Percentiles rank a stretch among this genome's conserved stretches.
Conservation (phyloP, 345 rosid species). For the Populus euphratica region DNA sequence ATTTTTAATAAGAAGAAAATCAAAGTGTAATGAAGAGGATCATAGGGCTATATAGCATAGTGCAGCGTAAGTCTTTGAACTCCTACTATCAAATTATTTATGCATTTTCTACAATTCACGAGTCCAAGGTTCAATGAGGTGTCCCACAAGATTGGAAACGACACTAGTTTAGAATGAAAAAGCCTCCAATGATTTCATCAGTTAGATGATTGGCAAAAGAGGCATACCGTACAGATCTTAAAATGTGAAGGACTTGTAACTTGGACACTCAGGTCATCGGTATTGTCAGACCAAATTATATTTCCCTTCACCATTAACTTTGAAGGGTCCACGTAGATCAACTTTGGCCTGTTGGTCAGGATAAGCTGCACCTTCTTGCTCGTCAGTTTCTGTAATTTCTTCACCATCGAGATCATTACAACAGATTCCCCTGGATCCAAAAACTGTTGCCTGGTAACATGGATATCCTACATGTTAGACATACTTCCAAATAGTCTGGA, state of each 20-base stretch:
- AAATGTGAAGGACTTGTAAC: constrained; percentile 73
- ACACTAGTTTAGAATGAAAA: neutral
- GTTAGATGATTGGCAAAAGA: neutral
- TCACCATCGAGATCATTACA: constrained; percentile 91
- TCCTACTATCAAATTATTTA: neutral
- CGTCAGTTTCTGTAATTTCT: constrained; percentile 81
- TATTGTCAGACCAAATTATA: constrained; percentile 86
- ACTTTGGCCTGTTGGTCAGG: constrained; percentile 86
- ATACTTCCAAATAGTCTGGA: neutral
- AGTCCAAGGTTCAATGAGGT: neutral
- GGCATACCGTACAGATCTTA: constrained; percentile 84
- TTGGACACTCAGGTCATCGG: constrained; percentile 76
- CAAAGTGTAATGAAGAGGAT: neutral
- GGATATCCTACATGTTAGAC: neutral
- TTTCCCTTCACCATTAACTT: constrained; percentile 76
- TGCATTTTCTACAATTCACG: neutral
- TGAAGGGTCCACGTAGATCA: constrained; percentile 85
- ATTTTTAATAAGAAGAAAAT: neutral
- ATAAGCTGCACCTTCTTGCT: constrained; percentile 98
- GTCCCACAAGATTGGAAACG: neutral
- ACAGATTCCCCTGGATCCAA: constrained; percentile 91
- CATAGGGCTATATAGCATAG: neutral
- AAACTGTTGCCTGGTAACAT: constrained; percentile 82
- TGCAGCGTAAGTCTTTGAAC: neutral
- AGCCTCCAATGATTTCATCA: neutral